Percentiles rank a stretch among this genome's conserved stretches.
Evolutionary conservation across 805 yeast species (phyloP).

Genomic region (Wickerhamomyces hampshirensis): DNA sequence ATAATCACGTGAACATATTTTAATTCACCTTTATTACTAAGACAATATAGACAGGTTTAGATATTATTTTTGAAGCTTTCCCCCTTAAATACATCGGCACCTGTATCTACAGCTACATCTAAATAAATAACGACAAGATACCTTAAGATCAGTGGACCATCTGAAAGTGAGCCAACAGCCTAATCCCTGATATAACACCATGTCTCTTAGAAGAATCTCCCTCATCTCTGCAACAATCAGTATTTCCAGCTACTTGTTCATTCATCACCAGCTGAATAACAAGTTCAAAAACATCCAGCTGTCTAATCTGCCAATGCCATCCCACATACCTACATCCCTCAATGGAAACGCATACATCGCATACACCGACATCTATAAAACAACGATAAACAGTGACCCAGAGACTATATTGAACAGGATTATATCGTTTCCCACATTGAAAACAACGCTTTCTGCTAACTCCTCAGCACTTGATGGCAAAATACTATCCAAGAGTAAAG

Average conservation of each 20-base stretch:
- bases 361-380: slow-evolving; percentile 19
- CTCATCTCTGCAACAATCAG: slow-evolving; percentile 8
- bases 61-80: no score
- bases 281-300: slow-evolving; percentile 17
- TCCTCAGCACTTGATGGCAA: neutral
- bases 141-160: no score
- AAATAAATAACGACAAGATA: no score
- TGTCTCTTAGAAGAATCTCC: slow-evolving; percentile 14
- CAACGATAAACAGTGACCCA: slow-evolving; percentile 2
- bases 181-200: no score
- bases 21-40: slow-evolving; percentile 1
- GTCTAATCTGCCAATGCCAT: slow-evolving; percentile 15
- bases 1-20: neutral
- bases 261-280: slow-evolving; percentile 13
- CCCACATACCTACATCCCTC: slow-evolving; percentile 10
- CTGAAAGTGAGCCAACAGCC: no score
- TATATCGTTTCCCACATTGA: neutral
- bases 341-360: slow-evolving; percentile 13
- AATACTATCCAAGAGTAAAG: no score
- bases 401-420: neutral
- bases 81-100: no score
- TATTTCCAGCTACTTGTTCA: slow-evolving; percentile 12
- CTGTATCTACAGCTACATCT: no score
- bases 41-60: slow-evolving; percentile 1
- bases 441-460: neutral